A percentile compares a stretch with the other conserved stretches of the same genome.
Evolutionary conservation across 2,329 filamentous ascomycete genomes (phyloP).

Genomic region (Curvularia hawaiiensis): DNA sequence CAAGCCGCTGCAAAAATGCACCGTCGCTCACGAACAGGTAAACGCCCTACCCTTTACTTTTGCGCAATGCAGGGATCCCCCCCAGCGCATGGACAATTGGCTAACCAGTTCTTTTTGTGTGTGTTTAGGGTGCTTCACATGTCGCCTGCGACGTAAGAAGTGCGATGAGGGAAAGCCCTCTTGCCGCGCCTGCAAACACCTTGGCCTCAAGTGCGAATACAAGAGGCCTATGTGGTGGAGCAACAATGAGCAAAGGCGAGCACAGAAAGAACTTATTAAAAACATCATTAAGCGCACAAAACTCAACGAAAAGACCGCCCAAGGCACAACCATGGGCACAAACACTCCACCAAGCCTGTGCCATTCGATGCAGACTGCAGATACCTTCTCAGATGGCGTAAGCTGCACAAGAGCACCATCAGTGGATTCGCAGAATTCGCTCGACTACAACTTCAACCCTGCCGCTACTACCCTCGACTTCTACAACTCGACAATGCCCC

Average conservation of each 20-base stretch:
- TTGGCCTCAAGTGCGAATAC: conserved; percentile 91
- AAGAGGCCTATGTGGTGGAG: conserved; percentile 98
- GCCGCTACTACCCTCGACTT: conserved; percentile 56
- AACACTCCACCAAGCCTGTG: conserved; percentile 79
- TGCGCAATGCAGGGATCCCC: conserved; percentile 41
- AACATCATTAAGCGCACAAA: conserved; percentile 97
- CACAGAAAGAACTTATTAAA: conserved; percentile 96
- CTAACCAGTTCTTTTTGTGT: conserved; percentile 41
- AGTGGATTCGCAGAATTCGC: conserved; percentile 77
- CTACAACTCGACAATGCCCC: conserved; percentile 67
- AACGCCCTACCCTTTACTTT: conserved; percentile 48
- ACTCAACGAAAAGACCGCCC: conserved; percentile 80
- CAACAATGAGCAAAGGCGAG: conserved; percentile 82
- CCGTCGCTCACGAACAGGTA: conserved; percentile 92
- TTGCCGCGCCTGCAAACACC: conserved; percentile 68
- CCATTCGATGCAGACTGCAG: conserved; percentile 80
- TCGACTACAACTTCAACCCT: conserved; percentile 70
- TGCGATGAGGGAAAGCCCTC: conserved; percentile 70
- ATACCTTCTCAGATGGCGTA: conserved; percentile 76
- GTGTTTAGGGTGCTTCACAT: conserved; percentile 67
- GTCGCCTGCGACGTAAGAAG: conserved; percentile 70
- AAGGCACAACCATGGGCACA: conserved; percentile 53
- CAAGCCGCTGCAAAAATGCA: conserved; percentile 82
- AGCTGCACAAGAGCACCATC: conserved; percentile 74
- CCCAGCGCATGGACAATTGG: conserved; percentile 35